Base-by-base conservation (phyloP, 106 monocot genomes). In the Allium sativum region DNA sequence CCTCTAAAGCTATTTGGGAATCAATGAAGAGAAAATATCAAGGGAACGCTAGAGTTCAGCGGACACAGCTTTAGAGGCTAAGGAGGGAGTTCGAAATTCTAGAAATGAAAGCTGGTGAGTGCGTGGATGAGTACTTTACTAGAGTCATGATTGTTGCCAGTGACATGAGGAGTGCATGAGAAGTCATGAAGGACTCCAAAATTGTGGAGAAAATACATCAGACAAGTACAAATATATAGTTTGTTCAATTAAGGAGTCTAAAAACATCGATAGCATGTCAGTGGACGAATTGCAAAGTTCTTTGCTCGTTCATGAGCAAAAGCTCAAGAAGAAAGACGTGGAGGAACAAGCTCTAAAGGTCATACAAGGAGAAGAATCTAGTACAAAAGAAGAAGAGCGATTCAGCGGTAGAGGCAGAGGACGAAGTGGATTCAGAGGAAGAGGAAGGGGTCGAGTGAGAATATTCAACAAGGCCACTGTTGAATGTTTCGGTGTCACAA, bases 401-500 rank as follows among this genome's bases (percentile, higher is more conserved):
- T 55, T n/a, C 18, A 16, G n/a, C n/a, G n/a, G n/a, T n/a, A n/a
- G 55, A 9, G 17, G 55, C 16, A 18, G 18, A 55, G 55, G 20
- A 22, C 22, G 22, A 22, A 3, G 22, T 22, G 22, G 55, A 17
- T 55, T 55, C 16, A 19, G 55, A 15, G 55, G 55, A 9, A 55
- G 55, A 55, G 55, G 55, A 9, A 55, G 14, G 20, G 55, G 16
- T n/a, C 55, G 55, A 18, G 55, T 6, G 16, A 19, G 55, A 22
- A 22, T 18, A 18, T 55, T 5, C 16, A 5, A 17, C 3, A 19
- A 59, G 17, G 59, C 21, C 21, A 59, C 8, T 59, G 59, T 59
- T 22, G 22, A 59, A 41, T 59, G 59, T 59, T 59, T 42, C 21
- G 59, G 17, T 59, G 59, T 41, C 59, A 55, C 4, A 55, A 55